A percentile compares a stretch with the other conserved stretches of the same genome.
These are phyloP conservation scores for Escallonia rubra DNA, from an alignment of 129 eudicot genomes.

Conservation along the genomic window DNA sequence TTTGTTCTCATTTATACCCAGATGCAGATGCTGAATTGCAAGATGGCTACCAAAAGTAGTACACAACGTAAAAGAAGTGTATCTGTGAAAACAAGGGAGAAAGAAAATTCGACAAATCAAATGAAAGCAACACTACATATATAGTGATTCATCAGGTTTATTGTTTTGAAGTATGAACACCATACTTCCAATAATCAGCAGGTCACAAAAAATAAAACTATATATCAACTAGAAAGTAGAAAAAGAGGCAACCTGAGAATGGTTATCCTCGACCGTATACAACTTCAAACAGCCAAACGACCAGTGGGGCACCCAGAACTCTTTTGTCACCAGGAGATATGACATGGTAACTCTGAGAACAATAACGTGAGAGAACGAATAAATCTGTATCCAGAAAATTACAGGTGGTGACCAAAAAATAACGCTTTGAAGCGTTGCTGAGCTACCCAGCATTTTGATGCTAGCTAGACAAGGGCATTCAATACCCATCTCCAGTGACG, in stretches of 20 bases:
- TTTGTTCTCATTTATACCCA: too few relatives aligned
- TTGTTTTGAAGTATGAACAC: background rate
- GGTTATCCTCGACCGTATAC: slow-evolving; percentile 42
- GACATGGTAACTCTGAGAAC: background rate
- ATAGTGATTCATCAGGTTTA: background rate
- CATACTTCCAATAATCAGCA: slow-evolving; percentile 16
- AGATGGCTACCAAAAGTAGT: too few relatives aligned
- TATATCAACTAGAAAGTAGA: slow-evolving; percentile 12
- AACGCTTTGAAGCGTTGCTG: background rate
- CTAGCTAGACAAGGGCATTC: background rate
- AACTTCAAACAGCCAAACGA: slow-evolving; percentile 28
- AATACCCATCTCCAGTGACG: background rate
- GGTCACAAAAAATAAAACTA: slow-evolving; percentile 21
- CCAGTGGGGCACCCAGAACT: background rate
- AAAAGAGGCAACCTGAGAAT: slow-evolving; percentile 36
- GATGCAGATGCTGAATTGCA: too few relatives aligned
- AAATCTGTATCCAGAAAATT: slow-evolving; percentile 19
- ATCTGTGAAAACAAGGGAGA: too few relatives aligned
- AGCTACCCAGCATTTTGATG: background rate
- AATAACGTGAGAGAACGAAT: background rate
- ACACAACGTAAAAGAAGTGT: too few relatives aligned
- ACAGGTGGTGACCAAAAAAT: slow-evolving; percentile 11
- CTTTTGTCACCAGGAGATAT: background rate
- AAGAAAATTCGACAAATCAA: background rate
- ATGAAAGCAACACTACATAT: background rate